These are phyloP conservation scores for Actinomortierella ambigua DNA, from an alignment of 371 early-diverging fungal genomes.

Conservation along the genomic window DNA sequence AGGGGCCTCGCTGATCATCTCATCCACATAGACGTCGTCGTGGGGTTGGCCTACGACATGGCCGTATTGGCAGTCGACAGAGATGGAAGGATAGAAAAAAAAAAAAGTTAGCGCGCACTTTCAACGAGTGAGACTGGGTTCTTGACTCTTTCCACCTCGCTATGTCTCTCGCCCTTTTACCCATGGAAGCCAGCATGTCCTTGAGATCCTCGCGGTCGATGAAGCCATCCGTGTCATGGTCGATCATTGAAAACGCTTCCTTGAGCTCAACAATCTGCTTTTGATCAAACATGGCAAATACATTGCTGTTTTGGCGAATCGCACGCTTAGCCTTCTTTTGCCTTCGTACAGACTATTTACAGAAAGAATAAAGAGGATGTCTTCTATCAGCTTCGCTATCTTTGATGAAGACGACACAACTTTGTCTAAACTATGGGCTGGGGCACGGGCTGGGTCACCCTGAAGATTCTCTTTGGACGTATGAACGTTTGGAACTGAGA, in stretches of 20 bases:
- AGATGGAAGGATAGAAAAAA: background rate
- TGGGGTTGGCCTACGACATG: slow-evolving; percentile 73
- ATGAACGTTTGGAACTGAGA: no score
- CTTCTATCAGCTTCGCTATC: no score
- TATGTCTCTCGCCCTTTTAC: slow-evolving; percentile 35
- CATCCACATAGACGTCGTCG: slow-evolving; percentile 84
- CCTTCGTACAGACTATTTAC: slow-evolving; percentile 45
- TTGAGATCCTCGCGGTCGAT: slow-evolving; percentile 89
- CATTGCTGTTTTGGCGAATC: slow-evolving; percentile 96
- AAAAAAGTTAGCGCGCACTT: background rate
- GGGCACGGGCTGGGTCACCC: no score
- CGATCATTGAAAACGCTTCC: slow-evolving; percentile 95
- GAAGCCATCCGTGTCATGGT: slow-evolving; percentile 87
- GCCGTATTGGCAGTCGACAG: slow-evolving; percentile 4
- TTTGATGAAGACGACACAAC: no score
- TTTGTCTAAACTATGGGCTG: no score
- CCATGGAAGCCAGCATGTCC: slow-evolving; percentile 81
- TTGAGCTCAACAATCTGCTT: slow-evolving; percentile 95
- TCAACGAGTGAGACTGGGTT: background rate
- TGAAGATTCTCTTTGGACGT: no score
- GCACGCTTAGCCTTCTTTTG: slow-evolving; percentile 85
- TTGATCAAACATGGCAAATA: slow-evolving; percentile 98
- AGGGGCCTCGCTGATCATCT: slow-evolving; percentile 91
- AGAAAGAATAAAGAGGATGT: background rate
- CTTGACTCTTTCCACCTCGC: background rate